A percentile compares a stretch with the other conserved stretches of the same genome.
Evolutionary conservation across 1,284 basidiomycete species (phyloP).

Genomic region (Fomes fomentarius): DNA sequence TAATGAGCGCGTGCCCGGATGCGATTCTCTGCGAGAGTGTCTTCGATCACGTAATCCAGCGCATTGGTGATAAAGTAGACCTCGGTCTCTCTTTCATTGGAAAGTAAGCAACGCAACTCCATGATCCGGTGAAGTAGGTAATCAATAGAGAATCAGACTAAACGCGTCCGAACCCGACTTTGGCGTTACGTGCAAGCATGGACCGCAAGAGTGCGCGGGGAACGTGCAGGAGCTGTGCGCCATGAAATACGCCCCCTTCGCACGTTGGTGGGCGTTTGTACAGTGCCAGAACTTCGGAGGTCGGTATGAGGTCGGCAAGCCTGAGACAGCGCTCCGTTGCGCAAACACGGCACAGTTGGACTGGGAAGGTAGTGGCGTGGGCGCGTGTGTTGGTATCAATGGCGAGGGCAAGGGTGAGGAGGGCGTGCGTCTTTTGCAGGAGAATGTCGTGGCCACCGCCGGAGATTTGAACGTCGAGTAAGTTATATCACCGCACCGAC

Average conservation of each 20-base stretch:
- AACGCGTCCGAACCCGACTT: conserved; percentile 67
- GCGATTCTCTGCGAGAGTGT: conserved; percentile 78
- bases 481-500: conserved; percentile 27
- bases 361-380: conserved; percentile 66
- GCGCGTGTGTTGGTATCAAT: conserved; percentile 58
- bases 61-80: conserved; percentile 68
- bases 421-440: conserved; percentile 61
- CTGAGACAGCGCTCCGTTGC: conserved; percentile 69
- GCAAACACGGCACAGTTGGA: conserved; percentile 65
- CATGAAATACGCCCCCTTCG: conserved; percentile 52
- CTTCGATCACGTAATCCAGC: conserved; percentile 73
- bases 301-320: conserved; percentile 62
- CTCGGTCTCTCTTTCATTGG: conserved; percentile 76
- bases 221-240: conserved; percentile 87
- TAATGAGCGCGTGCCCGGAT: conserved; percentile 82
- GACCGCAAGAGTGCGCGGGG: conserved; percentile 79
- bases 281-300: conserved; percentile 80
- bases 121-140: neutral
- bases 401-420: conserved; percentile 61
- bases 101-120: conserved; percentile 51
- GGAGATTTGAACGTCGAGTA: conserved; percentile 62
- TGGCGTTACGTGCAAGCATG: conserved; percentile 82
- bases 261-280: conserved; percentile 75
- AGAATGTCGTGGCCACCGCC: conserved; percentile 56
- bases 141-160: conserved; percentile 45